A percentile compares a stretch with the other conserved stretches of the same genome.
phyloP scores from a whole-genome alignment of 345 rosid genomes.

The Brassica nigra region DNA sequence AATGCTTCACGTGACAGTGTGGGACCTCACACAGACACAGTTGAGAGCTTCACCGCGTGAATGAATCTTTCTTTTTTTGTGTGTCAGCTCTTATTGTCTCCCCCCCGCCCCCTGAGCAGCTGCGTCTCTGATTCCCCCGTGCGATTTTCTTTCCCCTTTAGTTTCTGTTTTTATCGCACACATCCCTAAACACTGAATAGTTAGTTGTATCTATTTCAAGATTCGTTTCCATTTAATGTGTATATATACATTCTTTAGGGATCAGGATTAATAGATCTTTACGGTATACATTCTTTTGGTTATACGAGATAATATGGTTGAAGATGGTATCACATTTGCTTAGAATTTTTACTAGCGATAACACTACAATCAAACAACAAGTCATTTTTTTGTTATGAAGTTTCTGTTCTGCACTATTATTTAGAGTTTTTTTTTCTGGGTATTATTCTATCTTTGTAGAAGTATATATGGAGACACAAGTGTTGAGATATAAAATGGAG shows the following conservation, averaged over 20 bases:
- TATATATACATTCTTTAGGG: not conserved
- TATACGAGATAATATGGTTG: not conserved
- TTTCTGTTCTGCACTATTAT: not conserved
- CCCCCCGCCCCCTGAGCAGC: slow-evolving; percentile 39
- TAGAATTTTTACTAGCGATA: not conserved
- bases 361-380: not conserved
- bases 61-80: slow-evolving; percentile 19
- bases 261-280: not conserved
- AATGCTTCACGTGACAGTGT: slow-evolving; percentile 40
- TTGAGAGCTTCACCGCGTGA: slow-evolving; percentile 30
- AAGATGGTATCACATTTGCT: not conserved
- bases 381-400: not conserved
- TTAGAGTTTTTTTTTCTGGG: not conserved
- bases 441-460: not conserved
- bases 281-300: not conserved
- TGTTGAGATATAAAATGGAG: not conserved
- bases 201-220: not conserved
- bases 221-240: not conserved
- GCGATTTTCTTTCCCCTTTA: slow-evolving; percentile 26
- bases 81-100: slow-evolving; percentile 42
- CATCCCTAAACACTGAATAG: slow-evolving; percentile 21
- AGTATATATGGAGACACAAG: not conserved
- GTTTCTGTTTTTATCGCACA: slow-evolving; percentile 16
- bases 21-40: slow-evolving; percentile 21
- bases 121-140: slow-evolving; percentile 37